These are phyloP conservation scores for Daldinia sp. DNA, from an alignment of 2,329 filamentous ascomycete species.

Conservation along the genomic window DNA sequence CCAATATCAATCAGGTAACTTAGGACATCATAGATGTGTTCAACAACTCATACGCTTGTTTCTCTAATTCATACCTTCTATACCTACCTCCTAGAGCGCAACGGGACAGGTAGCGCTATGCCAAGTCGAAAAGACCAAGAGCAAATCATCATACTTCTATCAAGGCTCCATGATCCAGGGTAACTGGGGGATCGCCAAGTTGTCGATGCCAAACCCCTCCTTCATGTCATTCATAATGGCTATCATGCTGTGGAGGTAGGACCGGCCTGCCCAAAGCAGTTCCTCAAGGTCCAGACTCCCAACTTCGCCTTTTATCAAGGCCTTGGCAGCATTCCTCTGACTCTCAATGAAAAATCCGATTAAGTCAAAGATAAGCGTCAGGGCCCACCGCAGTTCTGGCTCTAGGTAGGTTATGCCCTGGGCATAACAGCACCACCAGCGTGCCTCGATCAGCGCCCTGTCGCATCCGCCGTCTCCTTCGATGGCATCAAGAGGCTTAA, in stretches of 20 bases:
- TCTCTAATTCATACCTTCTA: neutral
- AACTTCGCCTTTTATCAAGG: neutral
- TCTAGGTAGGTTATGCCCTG: conserved; percentile 35
- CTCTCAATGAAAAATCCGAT: conserved; percentile 23
- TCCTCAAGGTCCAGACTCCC: neutral
- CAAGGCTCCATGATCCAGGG: conserved; percentile 3
- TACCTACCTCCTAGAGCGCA: neutral
- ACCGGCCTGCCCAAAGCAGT: conserved; percentile 30
- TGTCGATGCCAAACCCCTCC: conserved; percentile 24
- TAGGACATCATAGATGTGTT: neutral
- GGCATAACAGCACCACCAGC: conserved; percentile 35
- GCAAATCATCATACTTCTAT: neutral
- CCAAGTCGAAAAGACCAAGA: neutral
- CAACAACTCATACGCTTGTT: neutral
- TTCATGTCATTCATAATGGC: conserved; percentile 24
- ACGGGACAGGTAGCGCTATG: conserved; percentile 11
- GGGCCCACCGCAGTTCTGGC: conserved; percentile 35
- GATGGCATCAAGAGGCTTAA: conserved; percentile 13
- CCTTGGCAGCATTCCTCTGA: conserved; percentile 15
- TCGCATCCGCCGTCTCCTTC: conserved; percentile 7
- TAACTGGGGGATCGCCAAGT: conserved; percentile 23
- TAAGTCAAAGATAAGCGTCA: conserved; percentile 37
- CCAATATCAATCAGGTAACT: neutral
- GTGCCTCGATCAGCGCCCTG: conserved; percentile 21
- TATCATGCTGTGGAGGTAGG: conserved; percentile 29